These are phyloP conservation scores for Penicillium sp. DNA, from an alignment of 2,329 filamentous ascomycete species.

Conservation along the genomic window DNA sequence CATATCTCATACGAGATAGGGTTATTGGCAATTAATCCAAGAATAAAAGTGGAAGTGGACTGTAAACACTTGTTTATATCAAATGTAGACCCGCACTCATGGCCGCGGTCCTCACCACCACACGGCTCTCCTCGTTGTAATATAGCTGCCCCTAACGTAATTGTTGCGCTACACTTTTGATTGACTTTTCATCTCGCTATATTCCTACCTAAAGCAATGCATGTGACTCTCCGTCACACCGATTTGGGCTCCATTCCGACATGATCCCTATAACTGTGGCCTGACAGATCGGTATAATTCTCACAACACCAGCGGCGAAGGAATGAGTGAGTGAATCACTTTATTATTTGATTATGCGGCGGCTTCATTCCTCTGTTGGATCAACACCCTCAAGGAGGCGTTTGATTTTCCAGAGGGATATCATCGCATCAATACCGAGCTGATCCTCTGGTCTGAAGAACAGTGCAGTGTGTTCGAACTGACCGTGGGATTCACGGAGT, in stretches of 20 bases:
- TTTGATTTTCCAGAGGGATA: conserved; percentile 43
- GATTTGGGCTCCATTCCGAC: background rate
- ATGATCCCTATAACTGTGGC: background rate
- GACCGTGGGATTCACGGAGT: conserved; percentile 27
- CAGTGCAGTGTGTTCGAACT: conserved; percentile 36
- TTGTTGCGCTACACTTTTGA: background rate
- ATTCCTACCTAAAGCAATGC: background rate
- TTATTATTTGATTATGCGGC: background rate
- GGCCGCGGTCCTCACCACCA: background rate
- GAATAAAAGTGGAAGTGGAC: background rate
- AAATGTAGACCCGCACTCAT: background rate
- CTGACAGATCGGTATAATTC: background rate
- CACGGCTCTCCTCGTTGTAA: background rate
- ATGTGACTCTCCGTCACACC: background rate
- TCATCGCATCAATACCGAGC: conserved; percentile 32
- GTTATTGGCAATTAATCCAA: background rate
- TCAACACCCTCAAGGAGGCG: conserved; percentile 25
- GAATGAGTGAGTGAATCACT: background rate
- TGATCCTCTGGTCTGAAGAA: conserved; percentile 37
- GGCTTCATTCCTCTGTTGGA: background rate
- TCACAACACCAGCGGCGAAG: background rate
- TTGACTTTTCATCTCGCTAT: background rate
- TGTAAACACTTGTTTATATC: background rate
- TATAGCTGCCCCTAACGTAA: no score
- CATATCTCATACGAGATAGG: background rate